Conservation (phyloP, 2,329 filamentous ascomycete species). For the Xylaria sp. region DNA sequence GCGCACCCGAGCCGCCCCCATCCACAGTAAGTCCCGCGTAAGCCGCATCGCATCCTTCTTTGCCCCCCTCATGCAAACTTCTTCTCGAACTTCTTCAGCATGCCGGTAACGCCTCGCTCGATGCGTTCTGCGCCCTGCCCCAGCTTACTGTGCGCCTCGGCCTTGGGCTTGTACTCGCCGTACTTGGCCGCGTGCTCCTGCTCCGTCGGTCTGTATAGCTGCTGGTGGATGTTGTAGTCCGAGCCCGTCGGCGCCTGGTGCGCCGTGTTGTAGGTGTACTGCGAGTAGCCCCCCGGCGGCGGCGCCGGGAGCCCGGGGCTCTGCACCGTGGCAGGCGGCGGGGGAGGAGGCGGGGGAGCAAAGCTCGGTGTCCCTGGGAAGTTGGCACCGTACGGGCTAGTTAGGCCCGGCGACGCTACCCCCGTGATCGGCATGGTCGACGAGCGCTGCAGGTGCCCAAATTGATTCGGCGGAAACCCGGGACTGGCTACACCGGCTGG, state of each 20-base stretch:
- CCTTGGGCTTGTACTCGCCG: slow-evolving; percentile 53
- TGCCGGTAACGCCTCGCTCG: slow-evolving; percentile 76
- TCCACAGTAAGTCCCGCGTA: not conserved
- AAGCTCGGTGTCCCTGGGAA: slow-evolving; percentile 60
- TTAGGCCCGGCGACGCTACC: slow-evolving; percentile 54
- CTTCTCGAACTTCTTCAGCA: slow-evolving; percentile 84
- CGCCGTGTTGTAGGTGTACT: slow-evolving; percentile 59
- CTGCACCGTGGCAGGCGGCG: slow-evolving; percentile 40
- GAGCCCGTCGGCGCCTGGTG: slow-evolving; percentile 24
- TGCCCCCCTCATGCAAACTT: slow-evolving; percentile 71
- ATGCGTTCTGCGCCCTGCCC: slow-evolving; percentile 74
- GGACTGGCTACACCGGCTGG: slow-evolving; percentile 57
- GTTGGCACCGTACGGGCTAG: slow-evolving; percentile 58
- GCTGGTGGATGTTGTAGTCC: slow-evolving; percentile 73
- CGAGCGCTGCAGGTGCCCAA: slow-evolving; percentile 58
- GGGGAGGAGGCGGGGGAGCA: slow-evolving; percentile 52
- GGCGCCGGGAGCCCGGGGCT: slow-evolving; percentile 50
- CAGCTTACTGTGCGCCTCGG: slow-evolving; percentile 61
- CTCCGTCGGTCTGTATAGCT: slow-evolving; percentile 76
- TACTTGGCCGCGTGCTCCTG: slow-evolving; percentile 62
- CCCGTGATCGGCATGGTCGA: slow-evolving; percentile 60
- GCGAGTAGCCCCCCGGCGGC: slow-evolving; percentile 66
- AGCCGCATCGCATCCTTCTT: not conserved
- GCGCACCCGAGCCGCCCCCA: not conserved
- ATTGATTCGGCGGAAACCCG: slow-evolving; percentile 57